A percentile compares a stretch with the other conserved stretches of the same genome.
Conservation (phyloP, 768 basidiomycete species). For the Fomitopsis pulvina region DNA sequence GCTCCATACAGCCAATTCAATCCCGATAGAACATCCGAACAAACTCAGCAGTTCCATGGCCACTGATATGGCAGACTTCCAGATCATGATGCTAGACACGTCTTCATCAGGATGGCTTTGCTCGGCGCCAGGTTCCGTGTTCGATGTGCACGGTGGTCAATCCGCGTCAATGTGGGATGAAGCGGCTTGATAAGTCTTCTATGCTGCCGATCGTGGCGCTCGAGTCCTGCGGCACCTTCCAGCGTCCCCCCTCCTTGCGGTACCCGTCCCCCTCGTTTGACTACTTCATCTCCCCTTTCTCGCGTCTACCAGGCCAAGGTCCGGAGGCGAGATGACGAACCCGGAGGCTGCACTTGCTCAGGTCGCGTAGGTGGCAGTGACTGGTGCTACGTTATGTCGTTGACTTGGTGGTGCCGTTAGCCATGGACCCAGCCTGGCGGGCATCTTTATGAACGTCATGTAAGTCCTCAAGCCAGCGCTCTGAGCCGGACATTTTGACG, state of each 20-base stretch:
- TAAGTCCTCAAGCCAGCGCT: not conserved
- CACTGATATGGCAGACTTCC: too few species aligned
- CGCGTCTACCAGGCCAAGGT: not conserved
- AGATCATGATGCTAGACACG: too few species aligned
- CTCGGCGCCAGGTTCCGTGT: too few species aligned
- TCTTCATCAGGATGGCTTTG: too few species aligned
- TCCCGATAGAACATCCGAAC: too few species aligned
- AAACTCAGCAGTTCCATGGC: too few species aligned
- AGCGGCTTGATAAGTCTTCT: not conserved
- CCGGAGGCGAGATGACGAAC: not conserved
- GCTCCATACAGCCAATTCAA: too few species aligned
- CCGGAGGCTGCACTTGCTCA: not conserved
- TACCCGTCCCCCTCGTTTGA: not conserved
- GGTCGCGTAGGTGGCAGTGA: not conserved
- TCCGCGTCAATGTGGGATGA: not conserved
- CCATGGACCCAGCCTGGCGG: slow-evolving; percentile 7
- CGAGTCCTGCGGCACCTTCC: not conserved
- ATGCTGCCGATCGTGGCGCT: not conserved
- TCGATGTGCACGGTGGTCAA: not conserved
- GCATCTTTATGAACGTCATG: slow-evolving; percentile 13
- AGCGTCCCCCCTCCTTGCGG: not conserved
- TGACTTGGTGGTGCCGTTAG: not conserved
- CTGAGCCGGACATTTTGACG: too few species aligned
- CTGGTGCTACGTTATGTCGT: not conserved
- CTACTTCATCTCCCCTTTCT: not conserved